Percentiles rank a stretch among this genome's conserved stretches.
Evolutionary conservation across 768 basidiomycete species (phyloP).

Genomic region (Dictyophora rubrovolvata): DNA sequence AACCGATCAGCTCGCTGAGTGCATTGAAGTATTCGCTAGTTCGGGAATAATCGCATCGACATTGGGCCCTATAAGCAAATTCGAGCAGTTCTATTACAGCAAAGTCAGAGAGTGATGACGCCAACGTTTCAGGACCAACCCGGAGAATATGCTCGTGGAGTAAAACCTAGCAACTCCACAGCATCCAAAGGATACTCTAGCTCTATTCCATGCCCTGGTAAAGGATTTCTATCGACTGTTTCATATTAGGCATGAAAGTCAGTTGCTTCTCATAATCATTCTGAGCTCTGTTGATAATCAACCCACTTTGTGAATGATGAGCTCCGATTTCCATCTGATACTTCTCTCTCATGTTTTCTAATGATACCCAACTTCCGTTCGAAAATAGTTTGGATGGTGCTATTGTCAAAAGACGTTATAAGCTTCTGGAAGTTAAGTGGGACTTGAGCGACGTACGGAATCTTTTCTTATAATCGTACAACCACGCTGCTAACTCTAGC

Average conservation of each 20-base stretch:
- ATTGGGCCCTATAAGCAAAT: slow-evolving; percentile 76
- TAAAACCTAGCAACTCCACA: slow-evolving; percentile 44
- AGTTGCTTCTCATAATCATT: too few species aligned
- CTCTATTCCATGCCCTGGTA: neutral
- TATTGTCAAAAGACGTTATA: neutral
- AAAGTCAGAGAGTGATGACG: neutral
- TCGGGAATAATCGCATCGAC: slow-evolving; percentile 62
- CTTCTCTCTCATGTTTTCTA: slow-evolving; percentile 8
- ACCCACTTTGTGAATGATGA: slow-evolving; percentile 66
- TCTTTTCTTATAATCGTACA: slow-evolving; percentile 43
- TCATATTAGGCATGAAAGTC: neutral
- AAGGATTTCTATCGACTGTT: neutral
- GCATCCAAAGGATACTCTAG: slow-evolving; percentile 3
- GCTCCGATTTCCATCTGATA: slow-evolving; percentile 63
- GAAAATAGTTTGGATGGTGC: neutral
- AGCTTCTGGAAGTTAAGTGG: neutral
- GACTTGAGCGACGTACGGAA: slow-evolving; percentile 13
- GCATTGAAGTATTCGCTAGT: slow-evolving; percentile 57
- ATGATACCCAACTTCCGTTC: slow-evolving; percentile 5
- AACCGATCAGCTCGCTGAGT: slow-evolving; percentile 40
- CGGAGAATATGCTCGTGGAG: slow-evolving; percentile 51
- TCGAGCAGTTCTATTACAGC: slow-evolving; percentile 46
- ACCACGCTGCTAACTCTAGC: slow-evolving; percentile 66
- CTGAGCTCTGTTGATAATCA: too few species aligned
- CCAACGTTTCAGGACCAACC: slow-evolving; percentile 30